Conservation (phyloP, 2,329 filamentous ascomycete species). For the Microcyclospora pomicola region DNA sequence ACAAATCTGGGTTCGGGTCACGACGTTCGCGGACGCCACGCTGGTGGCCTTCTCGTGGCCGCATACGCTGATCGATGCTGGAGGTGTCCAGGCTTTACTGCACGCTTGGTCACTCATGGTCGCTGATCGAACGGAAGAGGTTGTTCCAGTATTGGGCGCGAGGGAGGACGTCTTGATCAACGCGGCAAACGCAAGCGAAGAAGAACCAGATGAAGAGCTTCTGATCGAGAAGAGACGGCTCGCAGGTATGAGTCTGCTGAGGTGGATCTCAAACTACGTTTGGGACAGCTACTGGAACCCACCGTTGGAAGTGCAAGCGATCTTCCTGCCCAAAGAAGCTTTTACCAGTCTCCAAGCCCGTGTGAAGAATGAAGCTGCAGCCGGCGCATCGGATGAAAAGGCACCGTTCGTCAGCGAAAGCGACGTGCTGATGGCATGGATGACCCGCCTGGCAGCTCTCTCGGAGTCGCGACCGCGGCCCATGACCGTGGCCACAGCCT, state of each 20-base stretch:
- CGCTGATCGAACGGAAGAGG: slow-evolving; percentile 28
- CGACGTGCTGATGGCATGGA: slow-evolving; percentile 34
- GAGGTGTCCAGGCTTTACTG: slow-evolving; percentile 31
- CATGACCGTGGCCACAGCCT: slow-evolving; percentile 28
- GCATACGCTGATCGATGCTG: slow-evolving; percentile 36
- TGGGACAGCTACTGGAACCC: background rate
- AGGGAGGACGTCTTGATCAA: slow-evolving; percentile 25
- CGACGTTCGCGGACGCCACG: slow-evolving; percentile 37
- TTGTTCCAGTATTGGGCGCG: slow-evolving; percentile 25
- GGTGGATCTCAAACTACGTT: slow-evolving; percentile 16
- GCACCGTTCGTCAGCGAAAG: slow-evolving; percentile 34
- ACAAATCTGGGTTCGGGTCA: slow-evolving; percentile 35
- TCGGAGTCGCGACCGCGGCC: slow-evolving; percentile 16
- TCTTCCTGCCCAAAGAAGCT: slow-evolving; percentile 20
- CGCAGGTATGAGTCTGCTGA: slow-evolving; percentile 12
- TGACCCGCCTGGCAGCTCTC: slow-evolving; percentile 14
- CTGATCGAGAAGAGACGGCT: background rate
- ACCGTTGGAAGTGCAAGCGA: background rate
- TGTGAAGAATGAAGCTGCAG: slow-evolving; percentile 1
- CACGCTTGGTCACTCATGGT: slow-evolving; percentile 35
- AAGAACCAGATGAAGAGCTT: background rate
- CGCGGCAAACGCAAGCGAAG: slow-evolving; percentile 10
- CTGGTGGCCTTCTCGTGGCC: slow-evolving; percentile 34
- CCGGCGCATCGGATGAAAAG: slow-evolving; percentile 2
- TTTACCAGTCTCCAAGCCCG: slow-evolving; percentile 12